Evolutionary conservation across 2,329 filamentous ascomycete species (phyloP), one percentile per base, ranked within the genome.

Genomic region (Fusarium mexicanum): DNA sequence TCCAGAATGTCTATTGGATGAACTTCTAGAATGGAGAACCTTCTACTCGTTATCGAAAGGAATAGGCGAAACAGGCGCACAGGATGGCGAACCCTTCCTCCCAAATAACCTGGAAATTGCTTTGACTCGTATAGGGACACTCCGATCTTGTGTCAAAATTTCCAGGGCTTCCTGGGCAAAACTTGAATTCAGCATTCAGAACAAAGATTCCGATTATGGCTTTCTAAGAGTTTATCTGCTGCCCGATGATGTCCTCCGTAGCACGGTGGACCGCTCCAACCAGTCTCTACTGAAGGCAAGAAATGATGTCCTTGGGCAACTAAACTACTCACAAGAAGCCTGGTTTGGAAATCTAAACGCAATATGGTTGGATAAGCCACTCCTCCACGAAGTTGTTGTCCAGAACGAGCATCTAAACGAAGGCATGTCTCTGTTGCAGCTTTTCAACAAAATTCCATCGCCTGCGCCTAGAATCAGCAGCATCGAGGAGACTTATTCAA

Each of bases 361-460:
- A 11, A 37, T 31, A n/a, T 65, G 48, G 20, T n/a, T 66, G 20
- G 44, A 51, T 14, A 75, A 33, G 20, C 73, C 74, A 22, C 54
- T 38, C 16, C 40, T 67, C 5, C 51, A 63, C 37, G 48, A 68
- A 26, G 31, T 50, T 16, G 29, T 48, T 29, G 41, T 13, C 22
- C 62, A 69, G 77, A 81, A 85, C 13, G 80, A 79, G 10, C 68
- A 76, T 20, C 31, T 55, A 10, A 75, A 78, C 2, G 83, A 88
- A 24, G 80, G 86, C 16, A 78, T 84, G 5, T 91, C 92, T 0
- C 82, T 95, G 2, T 89, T 94, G 54, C 87, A 91, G 35, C 83
- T 94, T 53, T 95, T 95, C 85, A 95, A 95, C 80, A 89, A 84
- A 6, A 86, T 95, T 3, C 90, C 91, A 1, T 93, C 93, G 0